Conservation (phyloP, 257 asterid species). For the Solanum gracilifrons region DNA sequence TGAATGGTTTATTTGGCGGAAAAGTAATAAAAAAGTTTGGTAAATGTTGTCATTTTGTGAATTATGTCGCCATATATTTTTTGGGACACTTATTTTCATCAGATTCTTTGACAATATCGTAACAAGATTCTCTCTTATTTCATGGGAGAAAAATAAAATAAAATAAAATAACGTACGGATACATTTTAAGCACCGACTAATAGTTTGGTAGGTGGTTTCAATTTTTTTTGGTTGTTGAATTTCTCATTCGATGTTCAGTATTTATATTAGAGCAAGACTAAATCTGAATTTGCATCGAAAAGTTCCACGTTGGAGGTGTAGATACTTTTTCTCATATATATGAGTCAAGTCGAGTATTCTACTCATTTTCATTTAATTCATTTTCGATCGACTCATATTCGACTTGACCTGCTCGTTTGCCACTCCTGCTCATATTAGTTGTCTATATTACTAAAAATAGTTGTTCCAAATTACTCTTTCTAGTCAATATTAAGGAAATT, state of each 20-base stretch:
- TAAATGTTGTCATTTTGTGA: constrained; percentile 18
- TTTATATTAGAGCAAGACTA: too few relatives aligned
- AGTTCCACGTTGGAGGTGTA: rapidly evolving
- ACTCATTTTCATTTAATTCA: too few relatives aligned
- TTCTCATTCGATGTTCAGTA: rapidly evolving
- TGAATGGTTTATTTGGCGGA: background rate
- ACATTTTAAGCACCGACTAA: background rate
- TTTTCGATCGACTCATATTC: too few relatives aligned
- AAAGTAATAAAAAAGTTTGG: background rate
- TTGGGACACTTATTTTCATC: background rate
- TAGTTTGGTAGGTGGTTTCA: background rate
- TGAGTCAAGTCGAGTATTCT: too few relatives aligned
- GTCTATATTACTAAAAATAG: too few relatives aligned
- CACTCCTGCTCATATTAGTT: too few relatives aligned
- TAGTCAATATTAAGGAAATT: background rate
- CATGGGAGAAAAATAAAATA: background rate
- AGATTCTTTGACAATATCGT: background rate
- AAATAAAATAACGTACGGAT: background rate
- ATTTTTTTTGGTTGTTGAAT: too few relatives aligned
- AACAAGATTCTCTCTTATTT: background rate
- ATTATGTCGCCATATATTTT: constrained; percentile 11
- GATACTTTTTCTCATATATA: too few relatives aligned
- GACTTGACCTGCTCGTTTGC: too few relatives aligned
- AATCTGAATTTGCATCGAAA: too few relatives aligned
- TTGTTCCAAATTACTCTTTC: background rate